phyloP scores from a whole-genome alignment of 306 rosid species.

The Mimosa pudica region DNA sequence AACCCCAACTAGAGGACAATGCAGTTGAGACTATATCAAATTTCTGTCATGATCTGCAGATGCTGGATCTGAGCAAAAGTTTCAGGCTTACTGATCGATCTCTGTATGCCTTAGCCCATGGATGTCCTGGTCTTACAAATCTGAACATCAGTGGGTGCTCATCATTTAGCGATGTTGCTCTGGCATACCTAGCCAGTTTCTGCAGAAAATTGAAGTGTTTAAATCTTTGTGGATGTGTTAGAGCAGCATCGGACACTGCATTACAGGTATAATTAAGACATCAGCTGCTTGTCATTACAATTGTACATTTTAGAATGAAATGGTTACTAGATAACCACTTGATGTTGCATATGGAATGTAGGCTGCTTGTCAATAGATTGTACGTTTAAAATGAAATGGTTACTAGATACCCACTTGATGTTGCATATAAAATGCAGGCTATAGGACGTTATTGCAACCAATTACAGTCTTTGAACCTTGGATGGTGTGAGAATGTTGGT shows the following conservation, averaged over 20 bases:
- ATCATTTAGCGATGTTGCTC: constrained; percentile 71
- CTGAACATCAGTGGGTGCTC: constrained; percentile 90
- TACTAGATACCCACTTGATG: background rate
- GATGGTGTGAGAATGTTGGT: constrained; percentile 88
- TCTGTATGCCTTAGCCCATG: constrained; percentile 67
- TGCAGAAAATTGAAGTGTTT: constrained; percentile 73
- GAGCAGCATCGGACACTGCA: constrained; percentile 77
- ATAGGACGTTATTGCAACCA: constrained; percentile 75
- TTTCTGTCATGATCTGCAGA: constrained; percentile 81
- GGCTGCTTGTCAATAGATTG: constrained; percentile 27
- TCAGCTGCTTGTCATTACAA: background rate
- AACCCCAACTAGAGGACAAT: constrained; percentile 77
- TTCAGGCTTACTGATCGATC: constrained; percentile 85
- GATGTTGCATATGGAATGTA: constrained; percentile 37
- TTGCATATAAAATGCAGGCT: constrained; percentile 56
- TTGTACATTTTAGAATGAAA: background rate
- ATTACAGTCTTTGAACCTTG: constrained; percentile 80
- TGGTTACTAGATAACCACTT: constrained; percentile 19
- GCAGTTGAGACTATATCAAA: constrained; percentile 78
- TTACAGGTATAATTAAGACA: constrained; percentile 61
- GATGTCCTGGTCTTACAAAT: constrained; percentile 69
- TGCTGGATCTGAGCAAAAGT: constrained; percentile 95
- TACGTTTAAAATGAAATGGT: background rate
- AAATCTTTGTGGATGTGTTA: constrained; percentile 89
- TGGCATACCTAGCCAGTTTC: constrained; percentile 68